phyloP scores from a whole-genome alignment of 2,329 filamentous ascomycete species.

The Chaetomium sp. region DNA sequence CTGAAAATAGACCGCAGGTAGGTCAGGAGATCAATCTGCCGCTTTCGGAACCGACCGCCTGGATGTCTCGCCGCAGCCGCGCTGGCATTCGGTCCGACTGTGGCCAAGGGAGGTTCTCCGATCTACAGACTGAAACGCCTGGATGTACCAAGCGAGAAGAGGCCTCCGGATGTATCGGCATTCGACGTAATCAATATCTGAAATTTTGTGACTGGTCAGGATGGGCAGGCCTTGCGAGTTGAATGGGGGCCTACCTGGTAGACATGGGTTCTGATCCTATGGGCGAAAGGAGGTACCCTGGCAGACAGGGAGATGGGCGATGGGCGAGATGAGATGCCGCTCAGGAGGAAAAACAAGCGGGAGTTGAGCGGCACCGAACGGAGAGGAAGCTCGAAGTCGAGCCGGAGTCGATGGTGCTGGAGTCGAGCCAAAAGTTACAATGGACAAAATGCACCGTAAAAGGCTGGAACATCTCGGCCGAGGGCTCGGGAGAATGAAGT shows the following conservation, averaged over 20 bases:
- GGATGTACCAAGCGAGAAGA: background rate
- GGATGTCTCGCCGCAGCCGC: constrained; percentile 8
- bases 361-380: constrained; percentile 3
- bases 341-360: constrained; percentile 5
- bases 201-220: constrained; percentile 11
- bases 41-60: constrained; percentile 5
- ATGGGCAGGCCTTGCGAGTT: constrained; percentile 5
- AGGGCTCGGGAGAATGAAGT: background rate
- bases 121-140: constrained; percentile 5
- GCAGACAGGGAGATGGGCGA: background rate
- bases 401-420: background rate
- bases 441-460: constrained; percentile 1
- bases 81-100: constrained; percentile 14
- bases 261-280: constrained; percentile 5
- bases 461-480: background rate
- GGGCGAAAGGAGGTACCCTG: constrained; percentile 3
- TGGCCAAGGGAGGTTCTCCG: constrained; percentile 9
- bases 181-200: constrained; percentile 5
- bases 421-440: constrained; percentile 1
- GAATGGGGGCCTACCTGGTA: constrained; percentile 5
- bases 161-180: constrained; percentile 4
- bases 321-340: constrained; percentile 1
- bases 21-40: constrained; percentile 1
- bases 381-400: constrained; percentile 4
- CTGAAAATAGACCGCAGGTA: constrained; percentile 5